A percentile compares a stretch with the other conserved stretches of the same genome.
Evolutionary conservation across 2,329 filamentous ascomycete genomes (phyloP).

Genomic region (Chalara sp.): DNA sequence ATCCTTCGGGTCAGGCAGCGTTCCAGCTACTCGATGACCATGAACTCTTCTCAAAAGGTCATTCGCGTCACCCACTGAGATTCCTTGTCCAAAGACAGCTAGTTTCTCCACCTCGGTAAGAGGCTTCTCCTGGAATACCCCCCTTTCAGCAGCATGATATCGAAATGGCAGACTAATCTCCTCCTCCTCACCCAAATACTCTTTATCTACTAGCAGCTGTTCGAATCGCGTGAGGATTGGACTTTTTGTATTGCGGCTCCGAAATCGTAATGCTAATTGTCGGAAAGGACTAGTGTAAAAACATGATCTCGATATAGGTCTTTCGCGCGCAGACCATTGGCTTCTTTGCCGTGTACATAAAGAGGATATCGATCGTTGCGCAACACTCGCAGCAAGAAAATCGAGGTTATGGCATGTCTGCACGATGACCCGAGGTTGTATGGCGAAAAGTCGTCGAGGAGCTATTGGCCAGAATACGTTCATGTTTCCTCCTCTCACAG

Average conservation of each 20-base stretch:
- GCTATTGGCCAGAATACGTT: constrained; percentile 19
- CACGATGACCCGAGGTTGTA: constrained; percentile 14
- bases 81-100: constrained; percentile 42
- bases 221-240: no score
- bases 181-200: constrained; percentile 42
- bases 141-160: not conserved
- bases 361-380: constrained; percentile 6
- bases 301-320: no score
- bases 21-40: constrained; percentile 57
- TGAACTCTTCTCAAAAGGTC: constrained; percentile 51
- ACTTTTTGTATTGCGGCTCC: no score
- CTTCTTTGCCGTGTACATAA: no score
- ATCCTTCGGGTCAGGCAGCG: constrained; percentile 48
- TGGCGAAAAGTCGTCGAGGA: constrained; percentile 16
- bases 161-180: constrained; percentile 47
- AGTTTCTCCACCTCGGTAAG: constrained; percentile 41
- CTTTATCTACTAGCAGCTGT: no score
- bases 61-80: constrained; percentile 42
- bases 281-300: no score
- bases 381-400: constrained; percentile 17
- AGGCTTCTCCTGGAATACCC: constrained; percentile 28
- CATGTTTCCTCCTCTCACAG: constrained; percentile 16
- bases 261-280: no score
- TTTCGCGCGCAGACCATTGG: no score
- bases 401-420: constrained; percentile 17